These are phyloP conservation scores for Amphicarpaea edgeworthii DNA, from an alignment of 306 rosid genomes.

Conservation along the genomic window DNA sequence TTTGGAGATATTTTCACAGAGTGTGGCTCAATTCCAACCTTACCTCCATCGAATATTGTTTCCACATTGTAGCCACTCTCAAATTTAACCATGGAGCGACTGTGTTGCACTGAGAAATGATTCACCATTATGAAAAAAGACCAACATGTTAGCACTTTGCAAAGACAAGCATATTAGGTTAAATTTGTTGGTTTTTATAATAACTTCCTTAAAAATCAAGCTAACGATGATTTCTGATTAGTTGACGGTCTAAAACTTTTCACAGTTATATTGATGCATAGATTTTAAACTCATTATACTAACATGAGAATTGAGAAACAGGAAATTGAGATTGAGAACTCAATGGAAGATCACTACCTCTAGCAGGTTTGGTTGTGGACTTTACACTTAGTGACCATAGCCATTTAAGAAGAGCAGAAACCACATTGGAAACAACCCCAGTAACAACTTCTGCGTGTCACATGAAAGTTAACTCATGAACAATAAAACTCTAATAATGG, in stretches of 20 bases:
- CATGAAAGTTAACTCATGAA: slow-evolving; percentile 39
- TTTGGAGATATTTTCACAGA: slow-evolving; percentile 69
- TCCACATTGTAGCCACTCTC: slow-evolving; percentile 91
- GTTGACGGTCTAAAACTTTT: not conserved
- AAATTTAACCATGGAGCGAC: slow-evolving; percentile 92
- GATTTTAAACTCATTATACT: not conserved
- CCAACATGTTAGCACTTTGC: slow-evolving; percentile 26
- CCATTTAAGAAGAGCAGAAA: slow-evolving; percentile 84
- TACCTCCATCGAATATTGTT: slow-evolving; percentile 92
- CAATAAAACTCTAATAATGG: slow-evolving; percentile 27
- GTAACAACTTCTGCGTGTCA: slow-evolving; percentile 72
- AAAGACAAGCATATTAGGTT: not conserved
- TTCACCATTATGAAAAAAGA: slow-evolving; percentile 47
- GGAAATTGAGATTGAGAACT: slow-evolving; percentile 14
- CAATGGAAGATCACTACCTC: slow-evolving; percentile 48
- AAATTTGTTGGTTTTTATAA: not conserved
- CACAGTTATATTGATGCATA: no score
- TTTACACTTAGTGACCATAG: slow-evolving; percentile 74
- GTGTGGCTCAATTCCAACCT: slow-evolving; percentile 93
- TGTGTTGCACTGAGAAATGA: slow-evolving; percentile 63
- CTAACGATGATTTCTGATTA: not conserved
- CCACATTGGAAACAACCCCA: slow-evolving; percentile 84
- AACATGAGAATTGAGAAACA: slow-evolving; percentile 30
- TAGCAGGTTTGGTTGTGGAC: slow-evolving; percentile 74
- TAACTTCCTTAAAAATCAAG: not conserved